Evolutionary conservation across 306 rosid genomes (phyloP).

Genomic region (Vigna unguiculata): DNA sequence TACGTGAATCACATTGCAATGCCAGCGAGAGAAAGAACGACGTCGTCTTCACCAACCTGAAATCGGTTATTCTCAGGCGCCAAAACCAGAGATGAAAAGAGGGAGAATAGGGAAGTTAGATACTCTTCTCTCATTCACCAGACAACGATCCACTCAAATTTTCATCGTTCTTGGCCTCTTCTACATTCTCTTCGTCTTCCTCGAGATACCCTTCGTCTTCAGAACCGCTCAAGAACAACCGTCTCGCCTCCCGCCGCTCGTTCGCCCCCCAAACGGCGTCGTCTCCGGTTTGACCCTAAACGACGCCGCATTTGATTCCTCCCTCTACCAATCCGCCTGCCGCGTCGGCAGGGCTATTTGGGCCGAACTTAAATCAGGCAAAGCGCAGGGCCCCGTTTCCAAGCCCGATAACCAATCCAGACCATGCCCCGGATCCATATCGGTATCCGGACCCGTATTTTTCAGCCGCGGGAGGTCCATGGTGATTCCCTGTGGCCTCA

Average conservation of each 20-base stretch:
- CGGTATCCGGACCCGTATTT: constrained; percentile 64
- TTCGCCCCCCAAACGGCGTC: constrained; percentile 31
- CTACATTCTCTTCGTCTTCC: constrained; percentile 61
- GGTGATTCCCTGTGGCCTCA: constrained; percentile 90
- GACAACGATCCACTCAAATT: constrained; percentile 79
- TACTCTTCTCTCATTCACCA: constrained; percentile 51
- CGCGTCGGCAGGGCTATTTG: constrained; percentile 65
- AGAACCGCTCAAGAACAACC: constrained; percentile 41
- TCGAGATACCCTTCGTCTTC: constrained; percentile 84
- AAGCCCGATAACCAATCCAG: constrained; percentile 49
- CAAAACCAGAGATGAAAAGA: constrained; percentile 63
- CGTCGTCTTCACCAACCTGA: constrained; percentile 40
- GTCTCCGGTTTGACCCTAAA: constrained; percentile 64
- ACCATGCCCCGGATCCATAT: constrained; percentile 68
- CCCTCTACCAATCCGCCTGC: constrained; percentile 64
- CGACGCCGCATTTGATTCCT: constrained; percentile 58
- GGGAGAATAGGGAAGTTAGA: constrained; percentile 56
- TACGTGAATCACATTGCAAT: too few relatives aligned
- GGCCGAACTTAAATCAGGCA: constrained; percentile 63
- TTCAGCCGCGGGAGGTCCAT: constrained; percentile 51
- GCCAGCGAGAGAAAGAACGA: too few relatives aligned
- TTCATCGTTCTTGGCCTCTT: constrained; percentile 60
- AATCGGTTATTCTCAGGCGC: not conserved
- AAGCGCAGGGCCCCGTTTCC: not conserved
- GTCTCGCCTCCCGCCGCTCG: not conserved